Conservation (phyloP, 768 basidiomycete genomes). For the Grammothele lineata region DNA sequence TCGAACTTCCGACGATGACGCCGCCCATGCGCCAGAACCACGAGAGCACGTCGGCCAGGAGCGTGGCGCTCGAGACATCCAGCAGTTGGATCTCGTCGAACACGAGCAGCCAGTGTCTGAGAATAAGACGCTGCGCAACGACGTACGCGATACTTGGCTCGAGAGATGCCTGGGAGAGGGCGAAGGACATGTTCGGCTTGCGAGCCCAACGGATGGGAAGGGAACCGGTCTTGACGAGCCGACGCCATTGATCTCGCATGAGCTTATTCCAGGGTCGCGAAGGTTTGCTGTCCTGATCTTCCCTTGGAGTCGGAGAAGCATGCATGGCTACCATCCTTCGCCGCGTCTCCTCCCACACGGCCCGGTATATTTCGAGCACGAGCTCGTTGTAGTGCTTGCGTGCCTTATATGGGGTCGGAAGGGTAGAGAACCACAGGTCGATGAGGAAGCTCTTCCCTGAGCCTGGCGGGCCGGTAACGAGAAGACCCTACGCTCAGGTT, state of each 20-base stretch:
- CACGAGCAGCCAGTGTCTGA: slow-evolving; percentile 46
- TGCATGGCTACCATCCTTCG: slow-evolving; percentile 32
- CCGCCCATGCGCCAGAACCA: slow-evolving; percentile 66
- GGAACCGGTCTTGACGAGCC: slow-evolving; percentile 27
- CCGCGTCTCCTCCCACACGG: slow-evolving; percentile 48
- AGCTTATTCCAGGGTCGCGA: slow-evolving; percentile 16
- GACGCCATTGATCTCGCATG: slow-evolving; percentile 20
- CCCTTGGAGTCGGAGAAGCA: slow-evolving; percentile 4
- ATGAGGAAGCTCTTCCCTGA: slow-evolving; percentile 53
- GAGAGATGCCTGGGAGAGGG: slow-evolving; percentile 11
- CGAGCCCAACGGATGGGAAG: slow-evolving; percentile 30
- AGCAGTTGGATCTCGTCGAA: slow-evolving; percentile 62
- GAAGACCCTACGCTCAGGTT: slow-evolving; percentile 38
- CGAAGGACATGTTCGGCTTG: slow-evolving; percentile 15
- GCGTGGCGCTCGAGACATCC: slow-evolving; percentile 53
- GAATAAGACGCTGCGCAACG: slow-evolving; percentile 42
- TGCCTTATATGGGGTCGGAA: slow-evolving; percentile 49
- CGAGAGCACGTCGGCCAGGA: slow-evolving; percentile 47
- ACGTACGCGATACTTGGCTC: slow-evolving; percentile 39
- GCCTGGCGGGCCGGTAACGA: slow-evolving; percentile 48
- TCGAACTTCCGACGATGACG: slow-evolving; percentile 46
- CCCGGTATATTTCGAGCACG: slow-evolving; percentile 51
- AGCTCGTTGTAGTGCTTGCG: slow-evolving; percentile 57
- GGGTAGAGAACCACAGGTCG: slow-evolving; percentile 50
- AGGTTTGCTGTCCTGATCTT: slow-evolving; percentile 18